phyloP scores from a whole-genome alignment of 768 basidiomycete species.

The Chiua virens region DNA sequence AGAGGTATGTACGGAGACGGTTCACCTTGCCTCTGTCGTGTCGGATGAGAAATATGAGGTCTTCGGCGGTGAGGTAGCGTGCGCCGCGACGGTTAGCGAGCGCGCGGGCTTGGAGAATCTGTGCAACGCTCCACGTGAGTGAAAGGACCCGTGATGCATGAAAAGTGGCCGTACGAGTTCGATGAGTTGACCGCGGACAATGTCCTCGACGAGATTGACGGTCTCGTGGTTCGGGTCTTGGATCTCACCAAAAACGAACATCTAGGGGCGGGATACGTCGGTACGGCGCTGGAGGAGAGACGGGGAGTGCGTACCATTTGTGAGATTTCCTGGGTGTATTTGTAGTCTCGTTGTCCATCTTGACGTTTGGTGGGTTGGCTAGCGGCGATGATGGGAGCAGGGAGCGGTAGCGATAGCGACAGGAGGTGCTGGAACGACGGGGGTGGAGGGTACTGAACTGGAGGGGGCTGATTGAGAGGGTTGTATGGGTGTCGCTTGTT shows the following conservation, averaged over 20 bases:
- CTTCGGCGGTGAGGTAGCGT: constrained; percentile 86
- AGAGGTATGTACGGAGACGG: constrained; percentile 86
- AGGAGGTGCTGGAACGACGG: constrained; percentile 9
- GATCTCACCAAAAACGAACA: constrained; percentile 97
- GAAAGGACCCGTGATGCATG: background rate
- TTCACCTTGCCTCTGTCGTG: constrained; percentile 95
- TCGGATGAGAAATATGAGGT: constrained; percentile 94
- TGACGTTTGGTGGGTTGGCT: constrained; percentile 16
- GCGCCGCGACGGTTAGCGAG: constrained; percentile 81
- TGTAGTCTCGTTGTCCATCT: constrained; percentile 61
- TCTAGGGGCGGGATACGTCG: constrained; percentile 42
- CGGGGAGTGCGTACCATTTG: constrained; percentile 61
- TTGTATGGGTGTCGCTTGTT: constrained; percentile 17
- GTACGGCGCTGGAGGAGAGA: background rate
- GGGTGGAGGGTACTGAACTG: constrained; percentile 21
- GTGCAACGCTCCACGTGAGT: background rate
- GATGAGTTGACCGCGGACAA: constrained; percentile 85
- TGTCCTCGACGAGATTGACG: constrained; percentile 93
- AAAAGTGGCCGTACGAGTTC: constrained; percentile 62
- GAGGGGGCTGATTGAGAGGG: constrained; percentile 10
- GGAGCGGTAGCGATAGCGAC: constrained; percentile 7
- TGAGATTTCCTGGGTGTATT: constrained; percentile 88
- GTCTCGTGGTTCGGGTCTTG: constrained; percentile 87
- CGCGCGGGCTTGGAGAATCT: constrained; percentile 90
- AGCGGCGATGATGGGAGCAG: constrained; percentile 3